Percentiles rank a stretch among this genome's conserved stretches.
These are phyloP conservation scores for Aspergillus affinis DNA, from an alignment of 495 filamentous ascomycete species.

Conservation along the genomic window DNA sequence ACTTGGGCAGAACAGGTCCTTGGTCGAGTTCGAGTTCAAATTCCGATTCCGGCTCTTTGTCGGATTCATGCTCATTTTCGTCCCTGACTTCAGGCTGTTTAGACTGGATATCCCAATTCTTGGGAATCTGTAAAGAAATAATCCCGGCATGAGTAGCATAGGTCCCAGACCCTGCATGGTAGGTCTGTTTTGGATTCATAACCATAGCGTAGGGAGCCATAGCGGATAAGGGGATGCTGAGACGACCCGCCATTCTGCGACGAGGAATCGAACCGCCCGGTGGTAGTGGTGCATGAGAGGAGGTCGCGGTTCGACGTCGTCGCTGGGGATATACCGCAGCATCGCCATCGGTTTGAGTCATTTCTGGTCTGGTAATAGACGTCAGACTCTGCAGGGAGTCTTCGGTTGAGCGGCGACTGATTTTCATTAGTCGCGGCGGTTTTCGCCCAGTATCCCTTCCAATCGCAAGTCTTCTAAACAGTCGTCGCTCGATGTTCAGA, in stretches of 20 bases:
- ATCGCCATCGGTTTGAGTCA: background rate
- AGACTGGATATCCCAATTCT: background rate
- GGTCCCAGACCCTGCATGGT: slow-evolving; percentile 43
- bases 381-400: slow-evolving; percentile 20
- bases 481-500: slow-evolving; percentile 25
- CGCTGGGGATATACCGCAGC: background rate
- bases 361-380: slow-evolving; percentile 27
- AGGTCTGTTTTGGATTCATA: slow-evolving; percentile 46
- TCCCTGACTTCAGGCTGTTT: background rate
- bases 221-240: slow-evolving; percentile 22
- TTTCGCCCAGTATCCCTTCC: slow-evolving; percentile 15
- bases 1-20: slow-evolving; percentile 19
- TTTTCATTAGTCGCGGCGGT: slow-evolving; percentile 34
- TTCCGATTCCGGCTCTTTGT: background rate
- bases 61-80: background rate
- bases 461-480: slow-evolving; percentile 27
- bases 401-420: slow-evolving; percentile 20
- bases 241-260: slow-evolving; percentile 18
- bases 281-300: background rate
- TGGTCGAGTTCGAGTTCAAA: background rate
- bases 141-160: slow-evolving; percentile 39
- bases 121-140: slow-evolving; percentile 13
- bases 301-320: slow-evolving; percentile 1
- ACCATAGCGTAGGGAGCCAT: slow-evolving; percentile 40
- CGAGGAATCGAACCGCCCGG: background rate